Percentiles rank a stretch among this genome's conserved stretches.
These are phyloP conservation scores for Amaranthus tricolor DNA, from an alignment of 179 eudicot species.

Conservation along the genomic window DNA sequence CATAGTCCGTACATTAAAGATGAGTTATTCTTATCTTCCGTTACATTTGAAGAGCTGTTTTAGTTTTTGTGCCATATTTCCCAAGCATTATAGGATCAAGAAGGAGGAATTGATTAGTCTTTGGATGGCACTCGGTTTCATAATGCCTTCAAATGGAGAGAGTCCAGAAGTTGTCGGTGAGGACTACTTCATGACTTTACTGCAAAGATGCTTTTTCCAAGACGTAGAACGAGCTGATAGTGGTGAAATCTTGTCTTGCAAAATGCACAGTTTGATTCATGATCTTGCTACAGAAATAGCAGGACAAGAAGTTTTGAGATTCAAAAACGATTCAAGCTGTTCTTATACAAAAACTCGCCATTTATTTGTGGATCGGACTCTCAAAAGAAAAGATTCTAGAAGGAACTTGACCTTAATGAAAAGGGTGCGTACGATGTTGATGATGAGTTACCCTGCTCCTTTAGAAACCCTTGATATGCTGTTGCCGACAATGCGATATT, in stretches of 20 bases:
- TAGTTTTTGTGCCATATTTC: constrained; percentile 43
- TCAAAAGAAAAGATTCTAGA: background rate
- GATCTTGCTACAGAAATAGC: constrained; percentile 33
- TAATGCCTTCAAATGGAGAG: constrained; percentile 19
- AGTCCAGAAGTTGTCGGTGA: constrained; percentile 32
- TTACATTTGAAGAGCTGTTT: constrained; percentile 39
- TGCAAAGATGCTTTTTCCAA: constrained; percentile 39
- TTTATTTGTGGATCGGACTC: background rate
- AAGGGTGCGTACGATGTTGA: background rate
- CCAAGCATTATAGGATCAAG: constrained; percentile 28
- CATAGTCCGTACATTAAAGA: background rate
- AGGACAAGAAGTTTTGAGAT: background rate
- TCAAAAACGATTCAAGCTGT: background rate
- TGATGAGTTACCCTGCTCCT: background rate
- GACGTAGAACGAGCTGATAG: constrained; percentile 15
- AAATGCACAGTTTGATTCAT: constrained; percentile 40
- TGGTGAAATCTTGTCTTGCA: constrained; percentile 26
- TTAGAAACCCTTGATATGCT: constrained; percentile 4
- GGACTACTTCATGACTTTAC: constrained; percentile 27
- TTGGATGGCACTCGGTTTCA: constrained; percentile 48
- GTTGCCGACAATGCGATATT: background rate
- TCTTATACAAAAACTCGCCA: background rate
- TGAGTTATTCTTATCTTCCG: constrained; percentile 29
- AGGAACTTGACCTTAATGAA: background rate
- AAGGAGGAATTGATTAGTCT: constrained; percentile 31